phyloP scores from a whole-genome alignment of 2,329 filamentous ascomycete genomes.

The Epicoccum nigrum region DNA sequence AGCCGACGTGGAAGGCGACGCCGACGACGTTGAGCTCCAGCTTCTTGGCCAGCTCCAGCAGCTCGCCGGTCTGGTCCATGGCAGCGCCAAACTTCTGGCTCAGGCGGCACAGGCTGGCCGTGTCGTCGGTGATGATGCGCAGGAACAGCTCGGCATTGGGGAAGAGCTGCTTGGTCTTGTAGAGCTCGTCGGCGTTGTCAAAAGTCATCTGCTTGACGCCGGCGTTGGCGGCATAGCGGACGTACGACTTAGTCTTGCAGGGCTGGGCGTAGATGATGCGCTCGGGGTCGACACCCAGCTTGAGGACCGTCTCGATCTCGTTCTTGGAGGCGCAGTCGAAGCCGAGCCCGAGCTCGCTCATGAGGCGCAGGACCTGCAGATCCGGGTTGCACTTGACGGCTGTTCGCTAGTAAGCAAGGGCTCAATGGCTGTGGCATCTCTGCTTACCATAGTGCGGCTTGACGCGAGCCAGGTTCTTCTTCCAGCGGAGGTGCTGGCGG shows the following conservation, averaged over 20 bases:
- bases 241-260: constrained; percentile 98
- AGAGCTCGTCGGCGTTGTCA: constrained; percentile 96
- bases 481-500: constrained; percentile 98
- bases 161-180: constrained; percentile 94
- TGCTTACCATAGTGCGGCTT: constrained; percentile 91
- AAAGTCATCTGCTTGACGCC: constrained; percentile 99
- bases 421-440: background rate
- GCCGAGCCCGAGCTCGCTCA: constrained; percentile 86
- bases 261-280: constrained; percentile 99
- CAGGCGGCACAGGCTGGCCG: constrained; percentile 88
- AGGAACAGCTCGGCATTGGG: constrained; percentile 90
- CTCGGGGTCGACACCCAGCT: constrained; percentile 79
- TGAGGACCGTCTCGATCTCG: constrained; percentile 91
- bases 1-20: constrained; percentile 97
- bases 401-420: constrained; percentile 49
- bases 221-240: constrained; percentile 83
- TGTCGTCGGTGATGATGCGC: constrained; percentile 95
- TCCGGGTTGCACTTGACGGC: constrained; percentile 99
- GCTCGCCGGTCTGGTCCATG: constrained; percentile 77
- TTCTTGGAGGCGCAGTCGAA: constrained; percentile 98
- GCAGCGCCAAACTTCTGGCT: constrained; percentile 97
- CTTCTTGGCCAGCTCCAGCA: constrained; percentile 79
- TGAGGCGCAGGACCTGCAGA: constrained; percentile 82
- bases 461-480: constrained; percentile 87
- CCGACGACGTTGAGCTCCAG: constrained; percentile 90